phyloP scores from a whole-genome alignment of 1,284 basidiomycete genomes.

The Sporisorium sorghi region DNA sequence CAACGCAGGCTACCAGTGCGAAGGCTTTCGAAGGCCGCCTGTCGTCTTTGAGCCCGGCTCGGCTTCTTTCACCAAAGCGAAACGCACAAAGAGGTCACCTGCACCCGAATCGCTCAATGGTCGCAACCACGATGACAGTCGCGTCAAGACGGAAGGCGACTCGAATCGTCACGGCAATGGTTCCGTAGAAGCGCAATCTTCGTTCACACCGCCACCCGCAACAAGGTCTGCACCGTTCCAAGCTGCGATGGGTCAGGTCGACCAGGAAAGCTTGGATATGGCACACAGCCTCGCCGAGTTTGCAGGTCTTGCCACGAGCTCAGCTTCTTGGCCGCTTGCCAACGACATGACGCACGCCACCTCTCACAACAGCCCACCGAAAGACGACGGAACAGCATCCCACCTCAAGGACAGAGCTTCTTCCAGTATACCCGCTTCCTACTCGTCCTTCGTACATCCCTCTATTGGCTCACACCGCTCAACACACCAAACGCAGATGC shows the following conservation, averaged over 20 bases:
- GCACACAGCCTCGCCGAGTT: conserved; percentile 40
- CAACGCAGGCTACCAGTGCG: conserved; percentile 50
- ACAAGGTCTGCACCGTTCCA: background rate
- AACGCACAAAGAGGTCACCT: conserved; percentile 22
- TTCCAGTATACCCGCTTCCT: background rate
- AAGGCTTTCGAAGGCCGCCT: conserved; percentile 35
- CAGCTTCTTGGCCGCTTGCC: conserved; percentile 25
- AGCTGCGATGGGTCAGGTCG: background rate
- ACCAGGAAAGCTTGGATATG: conserved; percentile 24
- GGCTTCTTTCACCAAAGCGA: conserved; percentile 8
- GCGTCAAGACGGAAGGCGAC: conserved; percentile 26
- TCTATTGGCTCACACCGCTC: conserved; percentile 9
- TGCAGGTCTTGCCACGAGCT: conserved; percentile 35
- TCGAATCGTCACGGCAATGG: background rate
- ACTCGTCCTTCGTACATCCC: conserved; percentile 2
- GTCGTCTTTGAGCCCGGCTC: conserved; percentile 34
- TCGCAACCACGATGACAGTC: no score
- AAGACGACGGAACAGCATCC: conserved; percentile 4
- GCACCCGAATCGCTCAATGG: background rate
- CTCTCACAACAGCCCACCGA: background rate
- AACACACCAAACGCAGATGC: conserved; percentile 4
- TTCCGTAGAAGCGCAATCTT: conserved; percentile 8
- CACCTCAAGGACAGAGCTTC: conserved; percentile 2
- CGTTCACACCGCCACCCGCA: no score
- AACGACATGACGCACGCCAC: background rate